A percentile compares a stretch with the other conserved stretches of the same genome.
Conservation (phyloP, 2,329 filamentous ascomycete species). For the Fusarium sp. region DNA sequence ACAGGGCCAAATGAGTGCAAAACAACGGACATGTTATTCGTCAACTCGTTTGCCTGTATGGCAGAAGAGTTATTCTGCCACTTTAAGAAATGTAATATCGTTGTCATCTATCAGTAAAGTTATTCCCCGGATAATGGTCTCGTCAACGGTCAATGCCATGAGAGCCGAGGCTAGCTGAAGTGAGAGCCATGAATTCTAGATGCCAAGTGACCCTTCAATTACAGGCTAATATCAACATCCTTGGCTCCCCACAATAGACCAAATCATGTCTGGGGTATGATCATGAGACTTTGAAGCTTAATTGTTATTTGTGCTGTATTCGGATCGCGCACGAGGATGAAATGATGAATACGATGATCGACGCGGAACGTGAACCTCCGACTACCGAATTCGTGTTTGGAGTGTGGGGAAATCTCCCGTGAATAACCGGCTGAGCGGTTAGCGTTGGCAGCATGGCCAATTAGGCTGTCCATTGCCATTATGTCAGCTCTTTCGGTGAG, state of each 20-base stretch:
- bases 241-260: not conserved
- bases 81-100: accelerated
- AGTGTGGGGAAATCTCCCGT: not conserved
- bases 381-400: not conserved
- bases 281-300: not conserved
- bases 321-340: not conserved
- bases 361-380: not conserved
- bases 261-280: not conserved
- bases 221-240: constrained; percentile 1
- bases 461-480: not conserved
- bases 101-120: not conserved
- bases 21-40: not conserved
- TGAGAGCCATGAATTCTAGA: not conserved
- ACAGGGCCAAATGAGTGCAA: no score
- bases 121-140: not conserved
- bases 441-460: not conserved
- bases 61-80: accelerated
- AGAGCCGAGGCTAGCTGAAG: not conserved
- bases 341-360: not conserved
- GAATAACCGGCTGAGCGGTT: not conserved
- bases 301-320: not conserved
- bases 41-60: no score
- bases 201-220: not conserved
- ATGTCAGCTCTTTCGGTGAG: not conserved
- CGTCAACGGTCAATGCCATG: not conserved